Evolutionary conservation across 2,329 filamentous ascomycete genomes (phyloP).

Genomic region (Aspergillus neoniger): DNA sequence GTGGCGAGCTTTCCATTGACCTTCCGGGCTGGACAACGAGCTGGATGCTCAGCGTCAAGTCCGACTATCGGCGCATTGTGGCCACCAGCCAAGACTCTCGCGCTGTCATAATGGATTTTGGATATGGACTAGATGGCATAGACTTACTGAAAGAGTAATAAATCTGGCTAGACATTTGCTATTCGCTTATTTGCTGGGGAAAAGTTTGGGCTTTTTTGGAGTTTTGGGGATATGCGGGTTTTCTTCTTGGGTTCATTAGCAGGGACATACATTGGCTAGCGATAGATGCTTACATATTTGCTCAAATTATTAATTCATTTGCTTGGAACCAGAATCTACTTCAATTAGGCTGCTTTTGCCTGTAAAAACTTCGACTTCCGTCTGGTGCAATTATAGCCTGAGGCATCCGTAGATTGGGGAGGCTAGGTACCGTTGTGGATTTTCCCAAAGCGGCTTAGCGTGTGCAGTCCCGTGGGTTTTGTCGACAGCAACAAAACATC

Average conservation of each 20-base stretch:
- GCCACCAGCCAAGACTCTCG: conserved; percentile 93
- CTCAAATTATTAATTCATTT: neutral
- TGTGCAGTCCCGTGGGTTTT: conserved; percentile 28
- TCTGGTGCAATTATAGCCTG: neutral
- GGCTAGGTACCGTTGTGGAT: conserved; percentile 19
- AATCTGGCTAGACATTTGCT: conserved; percentile 2
- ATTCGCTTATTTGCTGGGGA: conserved; percentile 3
- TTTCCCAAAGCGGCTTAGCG: conserved; percentile 24
- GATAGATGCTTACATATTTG: conserved; percentile 16
- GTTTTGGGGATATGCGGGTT: neutral
- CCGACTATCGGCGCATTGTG: conserved; percentile 90
- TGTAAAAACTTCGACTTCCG: neutral
- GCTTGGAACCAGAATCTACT: neutral
- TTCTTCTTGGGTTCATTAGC: conserved; percentile 1
- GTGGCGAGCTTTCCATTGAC: conserved; percentile 74
- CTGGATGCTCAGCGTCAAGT: conserved; percentile 96
- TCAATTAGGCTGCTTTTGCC: neutral
- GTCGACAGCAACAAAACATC: conserved; percentile 30
- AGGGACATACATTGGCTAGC: conserved; percentile 18
- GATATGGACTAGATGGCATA: conserved; percentile 57
- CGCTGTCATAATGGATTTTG: conserved; percentile 93
- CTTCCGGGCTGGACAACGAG: conserved; percentile 95
- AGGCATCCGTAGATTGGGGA: conserved; percentile 10
- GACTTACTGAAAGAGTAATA: conserved; percentile 51
- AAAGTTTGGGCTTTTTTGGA: conserved; percentile 7